These are phyloP conservation scores for Ormosia emarginata DNA, from an alignment of 306 rosid species.

Conservation along the genomic window DNA sequence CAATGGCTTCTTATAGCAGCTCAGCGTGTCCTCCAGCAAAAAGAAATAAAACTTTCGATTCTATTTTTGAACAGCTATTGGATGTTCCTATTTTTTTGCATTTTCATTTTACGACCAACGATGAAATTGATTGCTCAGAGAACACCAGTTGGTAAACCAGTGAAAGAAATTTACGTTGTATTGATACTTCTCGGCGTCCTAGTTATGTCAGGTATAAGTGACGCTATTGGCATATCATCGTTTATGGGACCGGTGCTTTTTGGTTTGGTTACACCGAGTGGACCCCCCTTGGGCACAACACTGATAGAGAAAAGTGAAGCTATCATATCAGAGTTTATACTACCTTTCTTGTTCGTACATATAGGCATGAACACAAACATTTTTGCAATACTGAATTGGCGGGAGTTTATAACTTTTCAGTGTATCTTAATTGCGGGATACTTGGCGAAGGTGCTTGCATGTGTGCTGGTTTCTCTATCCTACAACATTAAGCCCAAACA, in stretches of 20 bases:
- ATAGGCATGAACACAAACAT: slow-evolving; percentile 11
- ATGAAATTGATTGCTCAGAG: not conserved
- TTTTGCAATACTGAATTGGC: not conserved
- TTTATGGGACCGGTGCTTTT: slow-evolving; percentile 16
- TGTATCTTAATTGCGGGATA: not conserved
- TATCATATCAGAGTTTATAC: not conserved
- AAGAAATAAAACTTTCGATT: rapidly evolving
- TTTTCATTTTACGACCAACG: not conserved
- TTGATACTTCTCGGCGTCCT: not conserved
- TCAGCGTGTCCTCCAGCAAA: rapidly evolving
- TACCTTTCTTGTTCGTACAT: slow-evolving; percentile 24
- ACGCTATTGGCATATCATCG: not conserved
- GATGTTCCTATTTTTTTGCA: not conserved
- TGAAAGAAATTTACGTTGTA: slow-evolving; percentile 20
- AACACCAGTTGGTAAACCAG: slow-evolving; percentile 27
- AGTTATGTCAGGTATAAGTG: not conserved
- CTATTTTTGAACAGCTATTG: rapidly evolving
- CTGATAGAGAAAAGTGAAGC: slow-evolving; percentile 8
- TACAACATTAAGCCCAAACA: slow-evolving; percentile 34
- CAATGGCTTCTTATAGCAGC: not conserved
- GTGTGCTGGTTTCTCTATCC: slow-evolving; percentile 10
- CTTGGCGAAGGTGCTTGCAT: slow-evolving; percentile 21
- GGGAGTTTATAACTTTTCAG: not conserved
- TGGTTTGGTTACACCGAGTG: slow-evolving; percentile 29
- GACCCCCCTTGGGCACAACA: slow-evolving; percentile 33